Base-by-base conservation (phyloP, 345 rosid genomes). In the Durio zibethinus region DNA sequence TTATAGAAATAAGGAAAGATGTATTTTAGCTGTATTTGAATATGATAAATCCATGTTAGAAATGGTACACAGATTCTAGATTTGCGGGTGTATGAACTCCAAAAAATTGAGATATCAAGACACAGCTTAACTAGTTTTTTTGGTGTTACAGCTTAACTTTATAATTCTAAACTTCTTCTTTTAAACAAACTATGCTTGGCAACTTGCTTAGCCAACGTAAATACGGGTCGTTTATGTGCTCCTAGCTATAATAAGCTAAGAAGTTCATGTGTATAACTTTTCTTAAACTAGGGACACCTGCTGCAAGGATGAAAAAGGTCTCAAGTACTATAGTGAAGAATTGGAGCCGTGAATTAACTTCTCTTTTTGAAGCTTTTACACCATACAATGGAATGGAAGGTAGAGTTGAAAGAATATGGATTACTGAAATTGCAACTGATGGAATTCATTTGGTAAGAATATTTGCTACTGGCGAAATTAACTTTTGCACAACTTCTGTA, bases 281-380 rank as follows among this genome's bases (percentile, higher is more conserved):
- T 81, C 63, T 61, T 40, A 79, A 75, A 72, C 72, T 80, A 92
- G 98, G 99, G 69, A 96, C 97, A 7, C 97, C 99, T 82, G 98
- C 98, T 65, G 97, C 98, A 61, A 92, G 94, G 84, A 96, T 93
- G 98, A 96, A 96, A 82, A 96, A 93, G 81, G 93, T 93, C 67
- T 96, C 86, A 35, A 93, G 99, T 83, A 86, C 84, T 50, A 45
- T 81, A 73, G 97, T 92, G 84, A 93, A 96, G 90, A 88, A 87
- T 64, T 91, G 94, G 48, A 93, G 98, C 84, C 97, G 97, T 78
- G 94, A 96, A 83, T 82, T 96, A 85, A 93, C 98, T 50, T 84
- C 88, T 73, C 85, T 90, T 66, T 93, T 96, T 76, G 99, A 96
- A 80, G 92, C 97, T 80, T 93, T 96, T 86, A 83, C 89, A 21